Evolutionary conservation across 1,139 yeast genomes (phyloP).

Genomic region (Yamadazyma mexicana): DNA sequence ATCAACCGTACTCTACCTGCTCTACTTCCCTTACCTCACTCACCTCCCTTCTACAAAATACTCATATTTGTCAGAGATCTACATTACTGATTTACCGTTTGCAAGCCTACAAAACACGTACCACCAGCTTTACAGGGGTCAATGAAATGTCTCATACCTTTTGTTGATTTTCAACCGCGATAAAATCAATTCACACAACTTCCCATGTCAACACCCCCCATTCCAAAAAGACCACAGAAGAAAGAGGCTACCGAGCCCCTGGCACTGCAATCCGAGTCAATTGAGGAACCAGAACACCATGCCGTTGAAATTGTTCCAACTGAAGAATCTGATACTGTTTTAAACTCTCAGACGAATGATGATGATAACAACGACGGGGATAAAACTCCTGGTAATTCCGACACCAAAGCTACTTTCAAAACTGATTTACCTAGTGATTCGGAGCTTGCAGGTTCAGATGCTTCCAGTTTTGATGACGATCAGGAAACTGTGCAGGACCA

Average conservation of each 20-base stretch:
- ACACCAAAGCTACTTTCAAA: conserved; percentile 32
- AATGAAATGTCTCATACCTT: neutral
- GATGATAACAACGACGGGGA: conserved; percentile 28
- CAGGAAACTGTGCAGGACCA: conserved; percentile 35
- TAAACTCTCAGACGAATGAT: conserved; percentile 3
- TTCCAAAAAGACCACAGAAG: conserved; percentile 22
- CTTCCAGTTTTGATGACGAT: conserved; percentile 34
- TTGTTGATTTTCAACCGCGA: conserved; percentile 2
- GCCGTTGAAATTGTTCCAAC: neutral
- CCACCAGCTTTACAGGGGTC: no score
- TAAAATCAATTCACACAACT: conserved; percentile 1
- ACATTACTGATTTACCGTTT: no score
- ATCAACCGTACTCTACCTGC: no score
- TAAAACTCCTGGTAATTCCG: conserved; percentile 36
- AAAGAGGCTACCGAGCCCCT: conserved; percentile 2
- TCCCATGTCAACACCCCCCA: conserved; percentile 14
- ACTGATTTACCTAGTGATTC: conserved; percentile 24
- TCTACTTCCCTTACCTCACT: no score
- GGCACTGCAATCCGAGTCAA: neutral
- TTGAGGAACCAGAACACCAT: neutral
- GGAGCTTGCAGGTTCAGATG: conserved; percentile 17
- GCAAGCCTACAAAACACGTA: no score
- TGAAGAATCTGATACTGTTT: conserved; percentile 1
- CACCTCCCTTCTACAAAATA: no score
- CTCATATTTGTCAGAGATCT: no score